Evolutionary conservation across 768 basidiomycete species (phyloP).

Genomic region (Tylopilus plumbeoviolaceoides): DNA sequence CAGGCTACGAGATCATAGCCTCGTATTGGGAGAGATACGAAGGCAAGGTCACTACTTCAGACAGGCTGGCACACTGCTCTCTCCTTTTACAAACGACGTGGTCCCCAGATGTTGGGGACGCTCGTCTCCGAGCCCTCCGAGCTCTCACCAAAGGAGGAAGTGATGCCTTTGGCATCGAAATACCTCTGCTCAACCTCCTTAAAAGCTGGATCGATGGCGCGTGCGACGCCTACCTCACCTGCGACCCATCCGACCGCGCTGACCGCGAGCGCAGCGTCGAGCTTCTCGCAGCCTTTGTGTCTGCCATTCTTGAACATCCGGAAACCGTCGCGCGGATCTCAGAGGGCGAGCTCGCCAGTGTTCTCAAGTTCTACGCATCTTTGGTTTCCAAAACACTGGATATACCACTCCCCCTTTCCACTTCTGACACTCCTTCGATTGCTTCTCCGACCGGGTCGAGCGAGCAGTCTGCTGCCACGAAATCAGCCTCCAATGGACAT

Average conservation of each 20-base stretch:
- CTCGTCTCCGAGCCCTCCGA: constrained; percentile 61
- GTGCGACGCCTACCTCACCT: constrained; percentile 46
- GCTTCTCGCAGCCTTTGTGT: constrained; percentile 55
- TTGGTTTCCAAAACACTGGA: constrained; percentile 54
- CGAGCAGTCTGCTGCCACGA: constrained; percentile 23
- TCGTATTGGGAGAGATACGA: constrained; percentile 65
- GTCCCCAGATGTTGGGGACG: constrained; percentile 68
- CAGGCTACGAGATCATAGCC: constrained; percentile 69
- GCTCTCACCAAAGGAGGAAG: constrained; percentile 59
- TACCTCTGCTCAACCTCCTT: constrained; percentile 49
- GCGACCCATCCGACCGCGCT: constrained; percentile 37
- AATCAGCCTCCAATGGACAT: constrained; percentile 37
- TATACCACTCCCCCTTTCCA: constrained; percentile 22
- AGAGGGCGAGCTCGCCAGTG: constrained; percentile 51
- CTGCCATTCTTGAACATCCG: constrained; percentile 43
- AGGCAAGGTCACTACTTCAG: constrained; percentile 45
- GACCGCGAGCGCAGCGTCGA: constrained; percentile 67
- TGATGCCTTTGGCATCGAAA: constrained; percentile 64
- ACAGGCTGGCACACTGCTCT: constrained; percentile 60
- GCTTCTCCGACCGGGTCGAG: constrained; percentile 31
- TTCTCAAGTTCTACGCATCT: constrained; percentile 57
- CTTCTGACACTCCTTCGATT: constrained; percentile 10
- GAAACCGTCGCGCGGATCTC: constrained; percentile 58
- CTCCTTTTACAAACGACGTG: constrained; percentile 55
- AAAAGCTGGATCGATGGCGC: constrained; percentile 65